Conservation (phyloP, 2,329 filamentous ascomycete genomes). For the Chaetomiaceae sp. region DNA sequence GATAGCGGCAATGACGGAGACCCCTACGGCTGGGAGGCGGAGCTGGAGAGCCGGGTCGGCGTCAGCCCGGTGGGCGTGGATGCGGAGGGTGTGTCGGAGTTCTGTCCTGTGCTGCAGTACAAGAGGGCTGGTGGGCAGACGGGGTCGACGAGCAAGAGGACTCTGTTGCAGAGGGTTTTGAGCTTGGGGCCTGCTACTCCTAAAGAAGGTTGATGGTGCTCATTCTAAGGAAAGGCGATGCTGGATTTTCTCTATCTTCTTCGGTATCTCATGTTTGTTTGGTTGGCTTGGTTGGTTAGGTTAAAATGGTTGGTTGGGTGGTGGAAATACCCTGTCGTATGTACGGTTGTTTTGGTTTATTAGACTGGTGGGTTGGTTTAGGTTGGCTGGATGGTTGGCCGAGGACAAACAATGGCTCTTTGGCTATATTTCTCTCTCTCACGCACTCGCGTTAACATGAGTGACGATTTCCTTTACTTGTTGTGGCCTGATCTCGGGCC, state of each 20-base stretch:
- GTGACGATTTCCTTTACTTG: too few species aligned
- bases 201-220: background rate
- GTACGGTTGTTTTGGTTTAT: background rate
- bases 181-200: conserved; percentile 10
- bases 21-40: conserved; percentile 31
- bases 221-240: background rate
- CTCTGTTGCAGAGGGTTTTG: conserved; percentile 34
- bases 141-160: conserved; percentile 27
- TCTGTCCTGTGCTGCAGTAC: conserved; percentile 27
- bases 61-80: background rate
- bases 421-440: too few species aligned
- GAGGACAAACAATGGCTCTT: too few species aligned
- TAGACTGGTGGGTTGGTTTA: background rate
- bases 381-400: background rate
- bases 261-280: background rate
- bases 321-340: conserved; percentile 14
- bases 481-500: too few species aligned
- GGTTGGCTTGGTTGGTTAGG: background rate
- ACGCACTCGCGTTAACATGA: too few species aligned
- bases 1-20: conserved; percentile 15
- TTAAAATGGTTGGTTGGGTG: background rate
- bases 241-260: background rate
- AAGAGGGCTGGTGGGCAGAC: conserved; percentile 24
- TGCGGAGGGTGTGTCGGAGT: background rate
- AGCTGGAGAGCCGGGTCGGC: conserved; percentile 21